These are phyloP conservation scores for Nematocida displodere DNA, from an alignment of 371 early-diverging fungal genomes.

Conservation along the genomic window DNA sequence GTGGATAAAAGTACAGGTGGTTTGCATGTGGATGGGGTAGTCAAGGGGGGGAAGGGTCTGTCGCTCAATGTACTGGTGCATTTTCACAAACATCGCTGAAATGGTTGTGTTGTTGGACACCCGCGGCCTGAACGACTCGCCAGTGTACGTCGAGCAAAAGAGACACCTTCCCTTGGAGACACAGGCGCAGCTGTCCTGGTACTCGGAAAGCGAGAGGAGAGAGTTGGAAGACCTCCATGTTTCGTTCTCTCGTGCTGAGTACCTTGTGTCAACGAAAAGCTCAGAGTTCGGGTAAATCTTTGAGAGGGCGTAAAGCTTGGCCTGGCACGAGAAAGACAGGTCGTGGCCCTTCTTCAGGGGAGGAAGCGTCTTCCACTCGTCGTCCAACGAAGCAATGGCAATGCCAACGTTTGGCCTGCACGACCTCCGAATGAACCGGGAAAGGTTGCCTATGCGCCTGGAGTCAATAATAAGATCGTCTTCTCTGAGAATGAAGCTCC, in stretches of 20 bases:
- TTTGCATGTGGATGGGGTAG: no score
- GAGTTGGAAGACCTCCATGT: neutral
- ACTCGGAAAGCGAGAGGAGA: neutral
- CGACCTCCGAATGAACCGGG: slow-evolving; percentile 43
- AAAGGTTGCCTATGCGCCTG: slow-evolving; percentile 23
- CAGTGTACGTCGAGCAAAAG: neutral
- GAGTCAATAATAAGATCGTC: slow-evolving; percentile 18
- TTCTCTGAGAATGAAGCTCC: slow-evolving; percentile 41
- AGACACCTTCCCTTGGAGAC: slow-evolving; percentile 21
- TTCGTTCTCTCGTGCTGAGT: slow-evolving; percentile 15
- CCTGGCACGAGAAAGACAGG: neutral
- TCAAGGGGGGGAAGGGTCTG: neutral
- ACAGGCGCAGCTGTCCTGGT: slow-evolving; percentile 16
- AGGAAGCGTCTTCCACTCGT: slow-evolving; percentile 37
- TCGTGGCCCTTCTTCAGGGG: slow-evolving; percentile 28
- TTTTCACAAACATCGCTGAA: neutral
- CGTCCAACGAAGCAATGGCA: neutral
- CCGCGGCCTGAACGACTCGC: neutral
- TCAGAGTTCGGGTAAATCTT: slow-evolving; percentile 3
- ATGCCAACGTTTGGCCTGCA: slow-evolving; percentile 50
- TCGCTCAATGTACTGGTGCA: neutral
- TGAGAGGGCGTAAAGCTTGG: slow-evolving; percentile 23
- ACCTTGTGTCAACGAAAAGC: slow-evolving; percentile 29
- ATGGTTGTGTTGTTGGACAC: neutral
- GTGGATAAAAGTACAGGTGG: no score